These are phyloP conservation scores for Penicillium paneum DNA, from an alignment of 2,329 filamentous ascomycete genomes.

Conservation along the genomic window DNA sequence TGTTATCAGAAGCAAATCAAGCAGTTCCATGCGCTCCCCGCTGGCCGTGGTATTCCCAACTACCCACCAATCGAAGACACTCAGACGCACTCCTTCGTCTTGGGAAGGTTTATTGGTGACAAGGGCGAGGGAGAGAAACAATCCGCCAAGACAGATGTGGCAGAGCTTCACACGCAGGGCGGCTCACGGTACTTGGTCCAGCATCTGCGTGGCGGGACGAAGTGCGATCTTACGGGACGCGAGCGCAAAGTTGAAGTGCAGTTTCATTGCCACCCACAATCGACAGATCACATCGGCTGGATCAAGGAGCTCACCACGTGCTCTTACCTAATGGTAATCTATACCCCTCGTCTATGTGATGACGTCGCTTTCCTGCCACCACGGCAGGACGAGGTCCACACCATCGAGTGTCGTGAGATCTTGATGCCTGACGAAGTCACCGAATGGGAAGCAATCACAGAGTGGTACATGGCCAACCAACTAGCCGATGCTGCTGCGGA, in stretches of 20 bases:
- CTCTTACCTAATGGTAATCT: slow-evolving; percentile 87
- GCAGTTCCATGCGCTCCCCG: slow-evolving; percentile 82
- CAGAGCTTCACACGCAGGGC: slow-evolving; percentile 74
- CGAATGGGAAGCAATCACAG: slow-evolving; percentile 46
- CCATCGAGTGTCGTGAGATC: slow-evolving; percentile 73
- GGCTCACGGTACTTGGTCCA: slow-evolving; percentile 85
- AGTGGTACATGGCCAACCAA: slow-evolving; percentile 31
- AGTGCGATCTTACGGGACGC: slow-evolving; percentile 80
- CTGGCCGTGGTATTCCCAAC: slow-evolving; percentile 61
- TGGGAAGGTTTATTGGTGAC: slow-evolving; percentile 58
- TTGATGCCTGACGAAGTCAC: slow-evolving; percentile 55
- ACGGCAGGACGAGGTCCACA: slow-evolving; percentile 70
- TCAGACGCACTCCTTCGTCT: slow-evolving; percentile 69
- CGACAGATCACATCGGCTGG: slow-evolving; percentile 75
- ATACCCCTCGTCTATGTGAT: slow-evolving; percentile 82
- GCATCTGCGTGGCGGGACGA: slow-evolving; percentile 71
- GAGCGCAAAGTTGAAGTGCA: slow-evolving; percentile 78
- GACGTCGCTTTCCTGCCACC: slow-evolving; percentile 84
- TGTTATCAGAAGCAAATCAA: slow-evolving; percentile 85
- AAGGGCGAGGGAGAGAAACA: slow-evolving; percentile 32
- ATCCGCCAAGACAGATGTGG: slow-evolving; percentile 42
- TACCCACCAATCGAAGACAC: slow-evolving; percentile 76
- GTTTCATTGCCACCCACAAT: slow-evolving; percentile 74
- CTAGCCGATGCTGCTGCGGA: slow-evolving; percentile 31
- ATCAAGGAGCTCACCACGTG: slow-evolving; percentile 93